phyloP scores from a whole-genome alignment of 2,329 filamentous ascomycete species.

The Tolypocladium guangdongense region DNA sequence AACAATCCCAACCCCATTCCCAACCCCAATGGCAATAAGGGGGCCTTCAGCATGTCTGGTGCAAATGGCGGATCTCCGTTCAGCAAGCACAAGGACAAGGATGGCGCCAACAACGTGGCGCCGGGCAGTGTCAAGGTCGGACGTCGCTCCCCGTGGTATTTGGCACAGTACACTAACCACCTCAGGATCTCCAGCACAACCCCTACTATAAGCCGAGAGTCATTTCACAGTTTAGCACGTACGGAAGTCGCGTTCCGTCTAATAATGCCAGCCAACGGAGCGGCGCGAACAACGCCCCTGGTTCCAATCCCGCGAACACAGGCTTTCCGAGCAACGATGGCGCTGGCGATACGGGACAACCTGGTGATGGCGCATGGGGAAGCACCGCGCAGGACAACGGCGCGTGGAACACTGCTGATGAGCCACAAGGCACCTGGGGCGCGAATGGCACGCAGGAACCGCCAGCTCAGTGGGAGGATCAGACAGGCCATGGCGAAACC shows the following conservation, averaged over 20 bases:
- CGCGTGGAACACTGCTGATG: slow-evolving; percentile 2
- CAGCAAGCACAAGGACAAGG: slow-evolving; percentile 12
- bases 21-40: slow-evolving; percentile 1
- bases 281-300: background rate
- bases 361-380: background rate
- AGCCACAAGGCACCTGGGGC: background rate
- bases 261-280: slow-evolving; percentile 2
- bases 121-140: slow-evolving; percentile 7
- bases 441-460: background rate
- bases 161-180: background rate
- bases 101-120: slow-evolving; percentile 18
- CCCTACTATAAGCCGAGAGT: slow-evolving; percentile 14
- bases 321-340: slow-evolving; percentile 1
- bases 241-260: slow-evolving; percentile 5
- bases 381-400: background rate
- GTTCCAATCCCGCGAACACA: background rate
- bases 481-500: background rate
- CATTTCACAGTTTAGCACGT: slow-evolving; percentile 10
- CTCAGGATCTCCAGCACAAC: slow-evolving; percentile 9
- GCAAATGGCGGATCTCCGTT: slow-evolving; percentile 5
- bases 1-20: background rate
- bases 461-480: background rate
- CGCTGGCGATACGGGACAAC: background rate
- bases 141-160: background rate
- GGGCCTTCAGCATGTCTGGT: slow-evolving; percentile 5